Base-by-base conservation (phyloP, 257 asterid species). In the Plantago elongata region DNA sequence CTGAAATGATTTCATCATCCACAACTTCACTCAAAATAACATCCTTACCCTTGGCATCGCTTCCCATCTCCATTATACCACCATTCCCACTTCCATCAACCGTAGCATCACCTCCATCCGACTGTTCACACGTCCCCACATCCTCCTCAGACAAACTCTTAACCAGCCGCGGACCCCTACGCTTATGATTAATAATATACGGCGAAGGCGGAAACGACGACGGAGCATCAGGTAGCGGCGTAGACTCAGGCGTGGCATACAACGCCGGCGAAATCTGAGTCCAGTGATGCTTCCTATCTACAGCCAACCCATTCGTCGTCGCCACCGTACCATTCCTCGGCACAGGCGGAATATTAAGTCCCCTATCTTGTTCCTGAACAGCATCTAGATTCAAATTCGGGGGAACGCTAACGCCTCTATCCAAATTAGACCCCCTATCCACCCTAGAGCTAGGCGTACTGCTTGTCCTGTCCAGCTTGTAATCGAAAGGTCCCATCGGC, bases 151-250 rank as follows among this genome's bases (percentile, higher is more conserved):
- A 82, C 77, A 72, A 83, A 75, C 88, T 82, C 83, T 90, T 88
- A 70, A 81, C 77, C 63, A 90, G 93, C 5, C 96, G 76, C 46
- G 98, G 96, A 70, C 96, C 98, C 73, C 98, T 78, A 22, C 96
- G 74, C 81, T 90, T 90, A 82, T 90, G 98, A 72, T 88, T 88
- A 62, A 90, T 69, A 65, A 90, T 75, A 71, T 92, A 92, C 59
- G 97, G 98, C 0, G 98, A 88, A 5, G 97, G 95, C 11, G 90
- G 87, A 67, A 81, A 92, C 5, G 95, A 84, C 45, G 95, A 88
- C 3, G 90, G 97, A 54, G 97, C 77, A 79, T 84, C 98, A 17
- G 95, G 97, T 64, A 92, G 79, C 0, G 97, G 97, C 12, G 95
- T 88, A 13, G 95, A 77, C 67, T 74, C 74, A 0, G 98, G 98